These are phyloP conservation scores for Hortiboletus flavorubellus DNA, from an alignment of 768 basidiomycete genomes.

Conservation along the genomic window DNA sequence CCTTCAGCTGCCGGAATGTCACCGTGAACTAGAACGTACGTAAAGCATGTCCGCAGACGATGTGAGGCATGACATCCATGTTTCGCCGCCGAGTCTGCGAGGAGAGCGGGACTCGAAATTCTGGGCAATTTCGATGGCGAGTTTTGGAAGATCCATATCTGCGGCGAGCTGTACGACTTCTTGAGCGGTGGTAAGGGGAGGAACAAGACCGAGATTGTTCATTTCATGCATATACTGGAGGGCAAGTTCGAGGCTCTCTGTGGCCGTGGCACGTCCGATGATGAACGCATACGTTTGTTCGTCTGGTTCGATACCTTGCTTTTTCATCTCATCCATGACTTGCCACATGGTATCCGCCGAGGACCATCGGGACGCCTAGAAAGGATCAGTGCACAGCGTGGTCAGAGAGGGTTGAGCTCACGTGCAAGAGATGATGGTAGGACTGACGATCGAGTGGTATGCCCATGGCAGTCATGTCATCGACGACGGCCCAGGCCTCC, in stretches of 20 bases:
- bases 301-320: slow-evolving; percentile 47
- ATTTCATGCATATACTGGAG: slow-evolving; percentile 61
- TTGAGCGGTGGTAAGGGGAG: slow-evolving; percentile 48
- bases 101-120: slow-evolving; percentile 55
- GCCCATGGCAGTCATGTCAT: slow-evolving; percentile 59
- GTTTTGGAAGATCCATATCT: slow-evolving; percentile 49
- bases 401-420: slow-evolving; percentile 29
- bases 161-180: slow-evolving; percentile 54
- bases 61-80: slow-evolving; percentile 67
- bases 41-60: slow-evolving; percentile 63
- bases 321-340: slow-evolving; percentile 54
- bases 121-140: slow-evolving; percentile 69
- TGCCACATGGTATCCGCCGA: slow-evolving; percentile 41
- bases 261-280: slow-evolving; percentile 43
- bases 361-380: slow-evolving; percentile 46
- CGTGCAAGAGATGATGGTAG: slow-evolving; percentile 61
- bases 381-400: slow-evolving; percentile 8
- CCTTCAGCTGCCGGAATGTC: not conserved
- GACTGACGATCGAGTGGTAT: slow-evolving; percentile 48
- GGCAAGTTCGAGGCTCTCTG: slow-evolving; percentile 61
- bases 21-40: slow-evolving; percentile 46
- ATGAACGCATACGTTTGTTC: slow-evolving; percentile 51
- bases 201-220: slow-evolving; percentile 47
- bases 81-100: slow-evolving; percentile 47
- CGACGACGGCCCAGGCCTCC: slow-evolving; percentile 63